These are phyloP conservation scores for Gamsiella multidivaricata DNA, from an alignment of 192 early-diverging fungal genomes.

Conservation along the genomic window DNA sequence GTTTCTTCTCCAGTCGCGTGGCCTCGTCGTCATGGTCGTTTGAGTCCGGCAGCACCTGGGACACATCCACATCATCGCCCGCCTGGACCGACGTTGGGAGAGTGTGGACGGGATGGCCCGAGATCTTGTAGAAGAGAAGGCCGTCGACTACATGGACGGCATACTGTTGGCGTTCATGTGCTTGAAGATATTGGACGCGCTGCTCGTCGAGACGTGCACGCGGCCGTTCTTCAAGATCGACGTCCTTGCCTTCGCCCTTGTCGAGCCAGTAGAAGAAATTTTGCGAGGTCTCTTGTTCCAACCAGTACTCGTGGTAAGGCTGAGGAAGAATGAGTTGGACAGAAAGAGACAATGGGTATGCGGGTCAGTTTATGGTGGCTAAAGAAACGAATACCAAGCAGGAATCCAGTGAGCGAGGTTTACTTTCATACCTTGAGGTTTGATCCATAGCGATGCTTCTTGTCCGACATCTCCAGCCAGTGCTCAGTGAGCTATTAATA, in stretches of 20 bases:
- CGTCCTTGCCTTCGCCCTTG: constrained; percentile 43
- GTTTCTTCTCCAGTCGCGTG: constrained; percentile 33
- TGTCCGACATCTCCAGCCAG: constrained; percentile 56
- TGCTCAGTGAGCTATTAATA: constrained; percentile 46
- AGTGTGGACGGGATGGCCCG: constrained; percentile 47
- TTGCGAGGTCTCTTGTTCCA: constrained; percentile 44
- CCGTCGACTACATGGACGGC: constrained; percentile 49
- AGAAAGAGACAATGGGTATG: not conserved
- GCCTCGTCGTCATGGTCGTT: constrained; percentile 30
- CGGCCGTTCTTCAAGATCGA: constrained; percentile 36
- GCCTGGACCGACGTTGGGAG: constrained; percentile 22
- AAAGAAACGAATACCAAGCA: too few species aligned
- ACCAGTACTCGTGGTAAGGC: constrained; percentile 55
- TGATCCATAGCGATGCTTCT: constrained; percentile 55
- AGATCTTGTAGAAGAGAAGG: constrained; percentile 37
- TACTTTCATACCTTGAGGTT: constrained; percentile 51
- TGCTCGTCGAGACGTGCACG: constrained; percentile 42
- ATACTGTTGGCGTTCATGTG: constrained; percentile 46
- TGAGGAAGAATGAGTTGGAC: not conserved
- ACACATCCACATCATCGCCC: constrained; percentile 31
- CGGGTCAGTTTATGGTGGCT: too few species aligned
- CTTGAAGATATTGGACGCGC: constrained; percentile 44
- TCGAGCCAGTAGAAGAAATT: constrained; percentile 61
- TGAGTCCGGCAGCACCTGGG: constrained; percentile 31
- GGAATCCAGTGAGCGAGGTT: not conserved